Evolutionary conservation across 1,284 basidiomycete genomes (phyloP), one percentile per base, ranked within the genome.

Genomic region (Trametes versicolor): DNA sequence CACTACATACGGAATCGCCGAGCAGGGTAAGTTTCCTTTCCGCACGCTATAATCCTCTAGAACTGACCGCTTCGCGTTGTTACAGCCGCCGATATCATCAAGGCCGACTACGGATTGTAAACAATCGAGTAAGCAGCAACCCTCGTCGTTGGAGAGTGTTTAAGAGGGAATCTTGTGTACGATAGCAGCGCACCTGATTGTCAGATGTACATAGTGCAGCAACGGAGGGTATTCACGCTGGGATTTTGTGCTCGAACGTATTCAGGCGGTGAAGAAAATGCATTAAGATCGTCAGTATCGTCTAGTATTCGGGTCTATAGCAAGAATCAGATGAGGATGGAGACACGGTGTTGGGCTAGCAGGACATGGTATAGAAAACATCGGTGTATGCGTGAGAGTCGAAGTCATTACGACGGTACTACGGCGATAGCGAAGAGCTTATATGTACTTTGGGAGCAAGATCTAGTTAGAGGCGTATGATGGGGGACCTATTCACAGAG

Each of bases 21-120:
- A 74, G 58, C 64, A 67, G 52, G 73, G 73, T 48, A 60, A 49
- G 49, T 52, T 23, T 47, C 2, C 23, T 23, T 47, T 47, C 8
- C 23, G 2, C 43, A 19, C 7, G n/a, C 13, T 47, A 5, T 8
- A 47, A 9, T 13, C 41, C 19, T n/a, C n/a, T n/a, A n/a, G n/a
- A n/a, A n/a, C n/a, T n/a, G n/a, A n/a, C n/a, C n/a, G n/a, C n/a
- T n/a, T 17, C 19, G 41, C 21, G 12, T 41, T 6, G 36, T 39
- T n/a, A 4, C 49, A 73, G 73, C 70, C 17, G 73, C 72, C 27
- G 73, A 72, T 27, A 72, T 74, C 48, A 71, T 74, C 64, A 72
- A 69, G 48, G 41, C 41, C 19, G 54, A 56, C 25, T 32, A 56
- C 41, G 54, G 49, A 53, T 21, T 65, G 56, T 64, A 48, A 61